Conservation (phyloP, 495 filamentous ascomycete genomes). For the Trichoderma parareesei region DNA sequence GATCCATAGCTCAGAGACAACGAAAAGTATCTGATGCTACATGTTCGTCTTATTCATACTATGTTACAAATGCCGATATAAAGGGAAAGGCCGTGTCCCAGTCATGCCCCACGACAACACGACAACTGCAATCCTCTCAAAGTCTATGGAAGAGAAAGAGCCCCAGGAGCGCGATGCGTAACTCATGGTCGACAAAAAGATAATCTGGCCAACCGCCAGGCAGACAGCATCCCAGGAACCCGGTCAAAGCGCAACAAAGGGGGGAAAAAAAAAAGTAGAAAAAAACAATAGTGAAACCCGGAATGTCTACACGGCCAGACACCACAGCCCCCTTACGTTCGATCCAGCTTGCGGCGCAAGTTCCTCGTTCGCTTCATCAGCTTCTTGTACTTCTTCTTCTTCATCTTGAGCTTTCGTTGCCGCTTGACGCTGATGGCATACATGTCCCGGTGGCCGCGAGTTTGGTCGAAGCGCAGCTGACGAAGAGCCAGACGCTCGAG, state of each 20-base stretch:
- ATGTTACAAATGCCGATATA: not conserved
- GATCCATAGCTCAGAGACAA: no score
- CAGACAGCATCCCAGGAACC: slow-evolving; percentile 7
- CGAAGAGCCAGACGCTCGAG: slow-evolving; percentile 43
- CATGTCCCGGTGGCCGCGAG: slow-evolving; percentile 36
- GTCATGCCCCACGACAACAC: not conserved
- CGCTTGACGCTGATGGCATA: slow-evolving; percentile 77
- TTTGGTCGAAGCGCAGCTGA: slow-evolving; percentile 41
- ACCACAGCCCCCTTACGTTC: slow-evolving; percentile 28
- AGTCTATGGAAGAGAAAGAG: slow-evolving; percentile 8
- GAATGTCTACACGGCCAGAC: slow-evolving; percentile 2
- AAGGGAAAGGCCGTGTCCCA: slow-evolving; percentile 1
- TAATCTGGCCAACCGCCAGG: not conserved
- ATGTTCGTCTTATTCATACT: slow-evolving; percentile 9
- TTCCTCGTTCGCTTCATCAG: slow-evolving; percentile 87
- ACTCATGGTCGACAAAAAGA: slow-evolving; percentile 7
- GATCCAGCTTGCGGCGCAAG: slow-evolving; percentile 77
- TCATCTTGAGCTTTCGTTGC: slow-evolving; percentile 91
- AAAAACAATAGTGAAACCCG: not conserved
- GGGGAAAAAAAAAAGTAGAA: not conserved
- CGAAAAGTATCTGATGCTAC: not conserved
- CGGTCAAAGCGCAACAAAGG: slow-evolving; percentile 3
- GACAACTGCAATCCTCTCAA: not conserved
- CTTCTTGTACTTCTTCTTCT: slow-evolving; percentile 99
- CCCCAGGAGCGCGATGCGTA: slow-evolving; percentile 5